Evolutionary conservation across 805 yeast genomes (phyloP).

Genomic region (Yarrowia keelungensis): DNA sequence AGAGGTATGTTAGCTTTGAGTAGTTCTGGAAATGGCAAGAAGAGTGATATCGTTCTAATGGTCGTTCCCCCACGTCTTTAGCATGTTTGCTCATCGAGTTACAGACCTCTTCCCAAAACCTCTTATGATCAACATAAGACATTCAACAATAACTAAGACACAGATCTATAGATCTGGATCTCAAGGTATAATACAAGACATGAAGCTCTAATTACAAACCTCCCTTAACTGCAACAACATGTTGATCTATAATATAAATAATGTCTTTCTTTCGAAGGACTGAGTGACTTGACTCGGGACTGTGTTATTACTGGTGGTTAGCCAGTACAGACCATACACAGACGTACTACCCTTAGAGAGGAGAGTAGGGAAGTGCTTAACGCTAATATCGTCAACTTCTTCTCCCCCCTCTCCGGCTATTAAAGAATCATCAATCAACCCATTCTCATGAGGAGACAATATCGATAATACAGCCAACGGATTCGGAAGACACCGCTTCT

Average conservation of each 20-base stretch:
- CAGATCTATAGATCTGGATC: no score
- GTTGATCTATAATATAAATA: slow-evolving; percentile 8
- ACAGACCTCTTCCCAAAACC: background rate
- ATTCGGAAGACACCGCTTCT: background rate
- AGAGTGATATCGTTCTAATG: no score
- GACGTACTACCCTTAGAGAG: background rate
- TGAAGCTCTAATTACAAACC: no score
- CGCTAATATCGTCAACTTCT: no score
- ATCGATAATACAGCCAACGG: slow-evolving; percentile 21
- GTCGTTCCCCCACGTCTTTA: background rate
- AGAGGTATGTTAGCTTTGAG: no score
- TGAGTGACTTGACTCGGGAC: slow-evolving; percentile 1
- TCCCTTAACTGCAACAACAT: background rate
- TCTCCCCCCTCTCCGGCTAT: background rate
- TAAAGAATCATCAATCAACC: slow-evolving; percentile 1
- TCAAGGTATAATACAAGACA: no score
- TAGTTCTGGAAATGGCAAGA: no score
- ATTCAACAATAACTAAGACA: no score
- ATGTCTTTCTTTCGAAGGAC: slow-evolving; percentile 1
- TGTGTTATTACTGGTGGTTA: background rate
- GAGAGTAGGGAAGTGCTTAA: no score
- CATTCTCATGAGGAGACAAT: slow-evolving; percentile 5
- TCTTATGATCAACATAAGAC: no score
- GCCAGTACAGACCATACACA: background rate
- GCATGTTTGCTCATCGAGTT: background rate